Conservation (phyloP, 352 stramenopile species). For the Pythium guiyangense region DNA sequence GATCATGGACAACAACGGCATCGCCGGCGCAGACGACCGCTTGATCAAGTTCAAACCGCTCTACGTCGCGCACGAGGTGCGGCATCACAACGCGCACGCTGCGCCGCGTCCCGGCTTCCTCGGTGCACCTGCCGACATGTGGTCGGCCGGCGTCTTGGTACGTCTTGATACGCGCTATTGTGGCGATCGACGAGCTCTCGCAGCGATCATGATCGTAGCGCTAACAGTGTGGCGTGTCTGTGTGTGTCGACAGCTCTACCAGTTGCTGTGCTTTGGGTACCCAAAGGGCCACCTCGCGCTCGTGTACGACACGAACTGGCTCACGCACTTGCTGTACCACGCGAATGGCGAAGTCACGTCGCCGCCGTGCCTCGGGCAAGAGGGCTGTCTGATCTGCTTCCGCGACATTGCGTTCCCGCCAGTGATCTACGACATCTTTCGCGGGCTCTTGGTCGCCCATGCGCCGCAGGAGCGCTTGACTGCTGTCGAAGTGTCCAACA, state of each 20-base stretch:
- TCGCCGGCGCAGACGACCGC: conserved; percentile 41
- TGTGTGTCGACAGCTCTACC: conserved; percentile 58
- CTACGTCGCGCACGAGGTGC: conserved; percentile 69
- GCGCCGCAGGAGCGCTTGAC: conserved; percentile 49
- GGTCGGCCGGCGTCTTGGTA: conserved; percentile 73
- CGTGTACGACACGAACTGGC: conserved; percentile 74
- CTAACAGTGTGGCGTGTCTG: conserved; percentile 5
- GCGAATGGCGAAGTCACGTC: conserved; percentile 31
- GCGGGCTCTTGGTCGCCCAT: conserved; percentile 46
- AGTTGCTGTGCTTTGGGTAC: conserved; percentile 78
- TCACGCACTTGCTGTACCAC: conserved; percentile 60
- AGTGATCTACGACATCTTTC: conserved; percentile 72
- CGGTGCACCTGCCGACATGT: conserved; percentile 74
- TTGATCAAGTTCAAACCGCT: conserved; percentile 80
- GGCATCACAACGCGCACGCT: conserved; percentile 51
- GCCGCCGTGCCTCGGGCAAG: conserved; percentile 37
- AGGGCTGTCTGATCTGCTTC: conserved; percentile 81
- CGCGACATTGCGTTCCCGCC: conserved; percentile 68
- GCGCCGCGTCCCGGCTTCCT: conserved; percentile 56
- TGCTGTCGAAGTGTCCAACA: conserved; percentile 37
- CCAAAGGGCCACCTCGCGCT: conserved; percentile 72
- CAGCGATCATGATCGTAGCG: not conserved
- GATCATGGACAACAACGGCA: conserved; percentile 66
- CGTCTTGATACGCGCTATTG: conserved; percentile 9
- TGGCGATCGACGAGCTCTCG: not conserved